These are phyloP conservation scores for Lippia alba DNA, from an alignment of 305 asterid genomes.

Conservation along the genomic window DNA sequence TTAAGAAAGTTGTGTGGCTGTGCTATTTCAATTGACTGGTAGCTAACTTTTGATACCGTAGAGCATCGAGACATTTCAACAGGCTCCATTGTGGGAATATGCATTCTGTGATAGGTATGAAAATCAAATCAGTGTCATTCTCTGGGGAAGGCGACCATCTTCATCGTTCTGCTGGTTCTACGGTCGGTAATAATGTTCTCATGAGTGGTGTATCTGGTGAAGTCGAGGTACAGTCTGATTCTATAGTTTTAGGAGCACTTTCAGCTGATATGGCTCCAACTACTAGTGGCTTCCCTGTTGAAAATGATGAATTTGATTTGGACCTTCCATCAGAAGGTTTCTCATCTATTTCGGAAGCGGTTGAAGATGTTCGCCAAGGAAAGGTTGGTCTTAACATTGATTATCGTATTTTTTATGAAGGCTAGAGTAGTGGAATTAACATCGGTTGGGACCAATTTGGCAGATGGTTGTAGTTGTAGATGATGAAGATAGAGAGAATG, in stretches of 20 bases:
- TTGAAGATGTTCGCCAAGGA: slow-evolving; percentile 77
- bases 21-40: background rate
- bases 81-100: slow-evolving; percentile 50
- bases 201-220: slow-evolving; percentile 45
- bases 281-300: slow-evolving; percentile 51
- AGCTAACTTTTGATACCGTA: slow-evolving; percentile 34
- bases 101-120: slow-evolving; percentile 40
- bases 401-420: slow-evolving; percentile 8
- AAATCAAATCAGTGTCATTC: slow-evolving; percentile 32
- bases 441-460: slow-evolving; percentile 22
- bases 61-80: slow-evolving; percentile 55
- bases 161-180: slow-evolving; percentile 31
- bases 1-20: background rate
- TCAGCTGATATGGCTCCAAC: slow-evolving; percentile 66
- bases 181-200: slow-evolving; percentile 33
- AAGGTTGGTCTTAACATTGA: slow-evolving; percentile 52
- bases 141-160: slow-evolving; percentile 35
- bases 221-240: slow-evolving; percentile 54
- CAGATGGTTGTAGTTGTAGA: slow-evolving; percentile 91
- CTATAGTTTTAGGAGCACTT: slow-evolving; percentile 52
- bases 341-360: slow-evolving; percentile 73
- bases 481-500: slow-evolving; percentile 91
- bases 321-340: slow-evolving; percentile 72
- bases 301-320: slow-evolving; percentile 60
- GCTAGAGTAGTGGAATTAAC: slow-evolving; percentile 9